Evolutionary conservation across 164 flowering plant genomes (phyloP), one percentile per base, ranked within the genome.

Genomic region (Nelumbo lutea): DNA sequence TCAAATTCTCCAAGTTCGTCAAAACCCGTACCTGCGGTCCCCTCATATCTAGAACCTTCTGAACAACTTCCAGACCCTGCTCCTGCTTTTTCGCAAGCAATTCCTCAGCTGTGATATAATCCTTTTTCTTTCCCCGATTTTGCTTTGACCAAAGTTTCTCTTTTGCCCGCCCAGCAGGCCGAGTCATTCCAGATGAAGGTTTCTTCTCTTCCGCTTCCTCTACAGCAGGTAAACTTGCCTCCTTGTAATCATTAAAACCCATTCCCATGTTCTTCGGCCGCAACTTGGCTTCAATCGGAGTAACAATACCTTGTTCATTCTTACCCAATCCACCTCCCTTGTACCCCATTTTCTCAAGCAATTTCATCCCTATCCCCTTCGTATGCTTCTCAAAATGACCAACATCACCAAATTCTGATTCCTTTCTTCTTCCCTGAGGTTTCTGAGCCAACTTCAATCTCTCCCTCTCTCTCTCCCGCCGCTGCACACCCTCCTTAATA

Each of bases 301-400:
- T 80, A 7, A 89, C 83, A 71, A 90, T 95, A 6, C 99, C 99
- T 73, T 95, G 98, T 69, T 78, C 72, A 60, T 94, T 83, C 77
- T 85, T 91, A 55, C 98, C 97, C 68, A 94, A 81, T 5, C 98
- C 98, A 51, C 96, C 96, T 55, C 98, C 98, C 77, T 85, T 88
- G 65, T 91, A 93, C 6, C 98, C 97, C 98, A 89, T 92, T 61
- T 85, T 89, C 80, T 87, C 93, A 38, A 92, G 76, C 74, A 88
- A 69, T 61, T 79, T 90, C 87, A 82, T 68, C 46, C 93, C 98
- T 79, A 93, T 83, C 42, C 97, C 98, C 72, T 85, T 90, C 0
- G 98, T 87, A 70, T 85, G 82, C 75, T 81, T 81, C 85, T 91
- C 96, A 67, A 92, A 92, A 5, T 10, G 71, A 41, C 96, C 98